Evolutionary conservation across 2,329 filamentous ascomycete genomes (phyloP).

Genomic region (Aspergillus unguis): DNA sequence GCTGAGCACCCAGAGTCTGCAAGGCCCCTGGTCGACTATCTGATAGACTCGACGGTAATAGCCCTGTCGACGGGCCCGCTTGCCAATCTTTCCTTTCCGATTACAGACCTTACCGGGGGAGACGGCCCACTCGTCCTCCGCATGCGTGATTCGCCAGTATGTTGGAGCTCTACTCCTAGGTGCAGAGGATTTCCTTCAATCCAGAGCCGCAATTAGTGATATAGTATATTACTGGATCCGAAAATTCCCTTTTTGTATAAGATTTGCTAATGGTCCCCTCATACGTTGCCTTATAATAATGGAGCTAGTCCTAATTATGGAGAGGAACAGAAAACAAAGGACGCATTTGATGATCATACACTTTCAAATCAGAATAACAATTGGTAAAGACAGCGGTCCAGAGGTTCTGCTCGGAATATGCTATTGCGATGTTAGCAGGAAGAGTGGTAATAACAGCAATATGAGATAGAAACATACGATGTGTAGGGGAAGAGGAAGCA

Average conservation of each 20-base stretch:
- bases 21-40: too few species aligned
- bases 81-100: too few species aligned
- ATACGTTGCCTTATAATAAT: not conserved
- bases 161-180: too few species aligned
- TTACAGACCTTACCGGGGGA: too few species aligned
- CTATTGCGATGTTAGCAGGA: slow-evolving; percentile 8
- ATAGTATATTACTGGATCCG: too few species aligned
- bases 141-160: too few species aligned
- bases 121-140: too few species aligned
- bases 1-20: too few species aligned
- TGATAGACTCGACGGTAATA: too few species aligned
- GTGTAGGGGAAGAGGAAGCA: slow-evolving; percentile 4
- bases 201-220: too few species aligned
- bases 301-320: slow-evolving; percentile 1
- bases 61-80: too few species aligned
- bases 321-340: slow-evolving; percentile 3
- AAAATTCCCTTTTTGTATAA: not conserved
- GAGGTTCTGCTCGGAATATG: slow-evolving; percentile 8
- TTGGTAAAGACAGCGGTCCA: slow-evolving; percentile 10
- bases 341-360: slow-evolving; percentile 8
- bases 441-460: slow-evolving; percentile 6
- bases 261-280: not conserved
- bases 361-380: slow-evolving; percentile 10
- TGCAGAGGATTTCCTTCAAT: too few species aligned
- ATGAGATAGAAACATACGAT: slow-evolving; percentile 3